A percentile compares a stretch with the other conserved stretches of the same genome.
These are phyloP conservation scores for Sclerotinia subarctica DNA, from an alignment of 2,329 filamentous ascomycete species.

Conservation along the genomic window DNA sequence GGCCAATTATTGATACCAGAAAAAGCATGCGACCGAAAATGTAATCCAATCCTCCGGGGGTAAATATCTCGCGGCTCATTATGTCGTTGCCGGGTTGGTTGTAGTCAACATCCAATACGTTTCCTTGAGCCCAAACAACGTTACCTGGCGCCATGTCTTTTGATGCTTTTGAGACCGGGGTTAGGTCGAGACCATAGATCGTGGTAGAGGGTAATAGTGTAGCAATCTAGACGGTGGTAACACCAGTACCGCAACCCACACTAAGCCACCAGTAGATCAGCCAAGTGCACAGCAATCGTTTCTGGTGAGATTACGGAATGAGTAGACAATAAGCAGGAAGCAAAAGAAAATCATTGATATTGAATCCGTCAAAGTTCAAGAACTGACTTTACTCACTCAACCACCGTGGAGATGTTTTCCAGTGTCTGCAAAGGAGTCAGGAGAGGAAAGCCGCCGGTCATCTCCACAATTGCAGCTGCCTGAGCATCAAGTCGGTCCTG, in stretches of 20 bases:
- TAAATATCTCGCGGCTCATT: slow-evolving; percentile 15
- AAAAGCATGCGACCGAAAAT: slow-evolving; percentile 18
- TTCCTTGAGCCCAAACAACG: slow-evolving; percentile 11
- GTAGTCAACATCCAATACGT: slow-evolving; percentile 11
- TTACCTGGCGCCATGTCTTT: slow-evolving; percentile 5
- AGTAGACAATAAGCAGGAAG: not conserved
- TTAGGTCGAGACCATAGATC: slow-evolving; percentile 14
- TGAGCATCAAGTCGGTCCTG: slow-evolving; percentile 18
- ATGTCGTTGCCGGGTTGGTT: not conserved
- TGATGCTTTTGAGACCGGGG: slow-evolving; percentile 6
- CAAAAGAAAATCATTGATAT: not conserved
- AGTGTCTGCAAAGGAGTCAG: slow-evolving; percentile 2
- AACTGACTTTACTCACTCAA: slow-evolving; percentile 2
- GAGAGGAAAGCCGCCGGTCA: slow-evolving; percentile 15
- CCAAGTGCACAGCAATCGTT: not conserved
- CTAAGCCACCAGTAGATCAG: not conserved
- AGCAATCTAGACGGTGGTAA: slow-evolving; percentile 14
- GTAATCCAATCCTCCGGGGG: slow-evolving; percentile 2
- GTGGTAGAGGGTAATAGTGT: slow-evolving; percentile 11
- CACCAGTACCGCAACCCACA: slow-evolving; percentile 16
- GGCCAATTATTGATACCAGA: slow-evolving; percentile 15
- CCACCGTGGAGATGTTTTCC: not conserved
- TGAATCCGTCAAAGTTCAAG: not conserved
- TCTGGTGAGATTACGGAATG: not conserved
- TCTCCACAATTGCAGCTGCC: slow-evolving; percentile 18